Conservation (phyloP, 352 stramenopile genomes). For the Phytopythium montanum region DNA sequence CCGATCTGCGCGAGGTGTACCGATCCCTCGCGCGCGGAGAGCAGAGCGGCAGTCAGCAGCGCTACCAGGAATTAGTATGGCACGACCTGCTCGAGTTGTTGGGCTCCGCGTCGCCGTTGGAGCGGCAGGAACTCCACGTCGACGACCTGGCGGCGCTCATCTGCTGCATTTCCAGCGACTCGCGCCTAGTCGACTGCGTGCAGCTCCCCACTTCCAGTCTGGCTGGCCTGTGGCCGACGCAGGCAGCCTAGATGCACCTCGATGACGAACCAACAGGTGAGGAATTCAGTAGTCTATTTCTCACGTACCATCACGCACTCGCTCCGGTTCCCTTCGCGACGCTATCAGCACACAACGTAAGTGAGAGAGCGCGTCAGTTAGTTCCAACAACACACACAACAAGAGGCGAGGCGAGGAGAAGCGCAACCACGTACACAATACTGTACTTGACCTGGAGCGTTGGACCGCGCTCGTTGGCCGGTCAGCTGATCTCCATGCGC, state of each 20-base stretch:
- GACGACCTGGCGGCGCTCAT: slow-evolving; percentile 20
- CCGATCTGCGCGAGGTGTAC: slow-evolving; percentile 42
- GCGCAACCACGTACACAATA: slow-evolving; percentile 7
- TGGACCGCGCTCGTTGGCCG: not conserved
- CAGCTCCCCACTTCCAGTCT: not conserved
- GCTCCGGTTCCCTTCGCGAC: not conserved
- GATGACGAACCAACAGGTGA: not conserved
- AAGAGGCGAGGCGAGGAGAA: not conserved
- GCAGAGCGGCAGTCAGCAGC: not conserved
- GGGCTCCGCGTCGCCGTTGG: not conserved
- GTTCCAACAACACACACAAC: not conserved
- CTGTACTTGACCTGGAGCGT: slow-evolving; percentile 4
- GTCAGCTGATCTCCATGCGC: slow-evolving; percentile 60
- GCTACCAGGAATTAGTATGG: slow-evolving; percentile 34
- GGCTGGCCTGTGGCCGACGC: not conserved
- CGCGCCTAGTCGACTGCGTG: slow-evolving; percentile 18
- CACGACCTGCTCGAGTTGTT: slow-evolving; percentile 22
- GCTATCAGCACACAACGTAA: too few species aligned
- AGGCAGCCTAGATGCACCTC: not conserved
- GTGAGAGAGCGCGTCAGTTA: not conserved
- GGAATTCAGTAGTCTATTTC: slow-evolving; percentile 1
- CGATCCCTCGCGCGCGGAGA: slow-evolving; percentile 8
- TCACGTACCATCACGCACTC: not conserved
- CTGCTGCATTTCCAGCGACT: slow-evolving; percentile 30
- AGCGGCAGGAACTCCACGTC: not conserved